Conservation (phyloP, 176 grass and related monocot species). For the Canna indica region DNA sequence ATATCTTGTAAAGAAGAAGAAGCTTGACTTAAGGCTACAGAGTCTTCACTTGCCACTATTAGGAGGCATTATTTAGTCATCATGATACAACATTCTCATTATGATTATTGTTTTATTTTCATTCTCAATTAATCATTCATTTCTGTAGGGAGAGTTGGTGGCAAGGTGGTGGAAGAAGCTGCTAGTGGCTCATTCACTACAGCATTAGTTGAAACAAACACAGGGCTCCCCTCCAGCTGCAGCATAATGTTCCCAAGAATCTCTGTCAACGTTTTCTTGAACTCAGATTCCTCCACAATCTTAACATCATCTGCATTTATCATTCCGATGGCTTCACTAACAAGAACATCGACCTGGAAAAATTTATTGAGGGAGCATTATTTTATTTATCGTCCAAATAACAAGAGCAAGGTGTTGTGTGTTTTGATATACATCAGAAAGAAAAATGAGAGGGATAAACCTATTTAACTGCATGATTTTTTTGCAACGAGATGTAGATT, state of each 20-base stretch:
- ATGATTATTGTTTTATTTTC: neutral
- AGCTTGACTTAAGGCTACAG: no score
- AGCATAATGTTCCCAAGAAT: conserved; percentile 50
- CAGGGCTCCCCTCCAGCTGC: conserved; percentile 36
- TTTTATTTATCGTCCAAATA: no score
- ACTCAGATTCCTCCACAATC: conserved; percentile 31
- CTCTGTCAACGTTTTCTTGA: conserved; percentile 62
- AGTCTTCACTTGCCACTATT: neutral
- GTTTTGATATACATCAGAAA: neutral
- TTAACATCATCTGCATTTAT: conserved; percentile 24
- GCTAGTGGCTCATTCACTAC: conserved; percentile 60
- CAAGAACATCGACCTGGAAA: conserved; percentile 47
- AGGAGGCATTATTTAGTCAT: neutral
- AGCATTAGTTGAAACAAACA: conserved; percentile 57
- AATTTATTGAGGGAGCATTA: no score
- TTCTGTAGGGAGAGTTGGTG: neutral
- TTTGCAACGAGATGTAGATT: no score
- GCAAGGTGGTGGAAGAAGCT: conserved; percentile 15
- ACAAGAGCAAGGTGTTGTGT: neutral
- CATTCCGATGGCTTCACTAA: conserved; percentile 39
- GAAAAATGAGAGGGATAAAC: no score
- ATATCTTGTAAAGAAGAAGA: no score
- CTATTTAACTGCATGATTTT: no score
- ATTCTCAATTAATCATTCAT: neutral
- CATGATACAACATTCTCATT: neutral